phyloP scores from a whole-genome alignment of 768 basidiomycete species.

The Crucibulum laeve region DNA sequence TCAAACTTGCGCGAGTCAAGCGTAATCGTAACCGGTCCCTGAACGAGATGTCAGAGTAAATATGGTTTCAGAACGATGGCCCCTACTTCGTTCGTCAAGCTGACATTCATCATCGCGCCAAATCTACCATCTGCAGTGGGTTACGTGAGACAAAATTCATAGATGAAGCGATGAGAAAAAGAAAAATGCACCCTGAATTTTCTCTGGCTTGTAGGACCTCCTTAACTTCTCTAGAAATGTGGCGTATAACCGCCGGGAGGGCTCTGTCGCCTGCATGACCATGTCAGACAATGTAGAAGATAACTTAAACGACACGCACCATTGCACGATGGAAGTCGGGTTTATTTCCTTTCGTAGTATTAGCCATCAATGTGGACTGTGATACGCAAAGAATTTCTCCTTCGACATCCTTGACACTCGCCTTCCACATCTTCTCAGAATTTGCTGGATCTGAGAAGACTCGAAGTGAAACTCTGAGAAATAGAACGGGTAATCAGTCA shows the following conservation, averaged over 20 bases:
- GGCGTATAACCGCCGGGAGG: conserved; percentile 66
- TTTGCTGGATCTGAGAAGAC: conserved; percentile 61
- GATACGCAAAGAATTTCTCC: conserved; percentile 94
- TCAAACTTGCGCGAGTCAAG: conserved; percentile 79
- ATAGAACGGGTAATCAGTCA: conserved; percentile 6
- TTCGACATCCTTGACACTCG: conserved; percentile 79
- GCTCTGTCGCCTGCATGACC: conserved; percentile 50
- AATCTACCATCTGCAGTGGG: conserved; percentile 74
- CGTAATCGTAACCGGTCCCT: conserved; percentile 86
- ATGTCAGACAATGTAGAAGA: not conserved
- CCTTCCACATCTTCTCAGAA: conserved; percentile 76
- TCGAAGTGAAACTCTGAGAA: conserved; percentile 53
- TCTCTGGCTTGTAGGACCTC: conserved; percentile 63
- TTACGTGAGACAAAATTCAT: conserved; percentile 1
- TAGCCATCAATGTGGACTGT: conserved; percentile 89
- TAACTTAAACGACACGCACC: conserved; percentile 39
- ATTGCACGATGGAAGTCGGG: conserved; percentile 93
- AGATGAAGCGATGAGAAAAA: conserved; percentile 3
- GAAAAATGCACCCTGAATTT: conserved; percentile 64
- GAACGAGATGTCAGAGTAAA: conserved; percentile 21
- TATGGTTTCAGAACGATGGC: conserved; percentile 16
- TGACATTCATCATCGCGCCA: conserved; percentile 95
- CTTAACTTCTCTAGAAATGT: conserved; percentile 69
- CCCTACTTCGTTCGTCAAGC: conserved; percentile 79
- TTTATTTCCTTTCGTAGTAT: conserved; percentile 83